phyloP scores from a whole-genome alignment of 2,329 filamentous ascomycete genomes.

The Monilinia fructigena region DNA sequence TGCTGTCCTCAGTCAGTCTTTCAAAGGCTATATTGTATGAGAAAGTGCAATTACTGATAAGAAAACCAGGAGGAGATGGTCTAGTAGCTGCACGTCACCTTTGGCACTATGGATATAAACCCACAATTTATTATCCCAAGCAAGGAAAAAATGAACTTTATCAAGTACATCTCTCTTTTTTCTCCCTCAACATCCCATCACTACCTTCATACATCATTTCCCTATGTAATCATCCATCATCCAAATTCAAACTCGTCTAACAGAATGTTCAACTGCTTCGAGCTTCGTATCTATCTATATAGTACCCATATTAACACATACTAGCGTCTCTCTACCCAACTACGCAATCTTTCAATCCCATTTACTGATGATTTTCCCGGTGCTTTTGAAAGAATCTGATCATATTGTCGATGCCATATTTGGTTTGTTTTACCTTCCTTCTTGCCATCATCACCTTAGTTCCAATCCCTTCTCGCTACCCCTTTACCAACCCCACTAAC shows the following conservation, averaged over 20 bases:
- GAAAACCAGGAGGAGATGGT: conserved; percentile 74
- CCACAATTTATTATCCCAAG: conserved; percentile 90
- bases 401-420: conserved; percentile 93
- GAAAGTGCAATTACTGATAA: not conserved
- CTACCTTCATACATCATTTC: not conserved
- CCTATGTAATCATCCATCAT: not conserved
- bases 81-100: conserved; percentile 92
- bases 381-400: conserved; percentile 65
- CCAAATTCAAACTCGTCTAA: not conserved
- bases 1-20: not conserved
- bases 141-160: conserved; percentile 88
- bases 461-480: conserved; percentile 18
- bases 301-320: not conserved
- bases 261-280: not conserved
- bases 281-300: not conserved
- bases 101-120: conserved; percentile 85
- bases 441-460: not conserved
- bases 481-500: conserved; percentile 22
- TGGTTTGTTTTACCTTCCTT: conserved; percentile 49
- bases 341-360: conserved; percentile 76
- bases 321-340: conserved; percentile 78
- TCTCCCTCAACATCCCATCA: too few species aligned
- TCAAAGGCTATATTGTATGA: not conserved
- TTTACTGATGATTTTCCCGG: conserved; percentile 77
- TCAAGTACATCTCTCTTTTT: conserved; percentile 52